A percentile compares a stretch with the other conserved stretches of the same genome.
Evolutionary conservation across 805 yeast species (phyloP).

Genomic region (Wickerhamomyces sydowiorum): DNA sequence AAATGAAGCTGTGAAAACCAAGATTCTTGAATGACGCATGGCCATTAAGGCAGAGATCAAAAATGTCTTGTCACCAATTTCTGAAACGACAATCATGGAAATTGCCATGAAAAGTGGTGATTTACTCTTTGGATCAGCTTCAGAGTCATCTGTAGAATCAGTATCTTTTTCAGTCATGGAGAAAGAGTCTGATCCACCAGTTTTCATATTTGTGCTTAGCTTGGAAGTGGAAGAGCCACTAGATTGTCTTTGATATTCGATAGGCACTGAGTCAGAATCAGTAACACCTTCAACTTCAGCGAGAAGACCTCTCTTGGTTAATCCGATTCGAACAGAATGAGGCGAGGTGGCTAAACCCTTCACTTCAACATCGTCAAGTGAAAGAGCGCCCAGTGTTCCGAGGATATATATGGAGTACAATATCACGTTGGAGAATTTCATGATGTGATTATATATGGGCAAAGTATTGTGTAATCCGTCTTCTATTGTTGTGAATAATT

Average conservation of each 20-base stretch:
- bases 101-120: conserved; percentile 68
- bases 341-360: not conserved
- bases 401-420: too few relatives aligned
- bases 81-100: conserved; percentile 92
- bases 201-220: too few relatives aligned
- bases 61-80: conserved; percentile 96
- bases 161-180: not conserved
- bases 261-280: conserved; percentile 19
- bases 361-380: not conserved
- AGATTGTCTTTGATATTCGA: conserved; percentile 16
- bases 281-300: conserved; percentile 15
- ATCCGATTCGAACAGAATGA: conserved; percentile 3
- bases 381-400: too few relatives aligned
- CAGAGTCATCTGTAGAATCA: not conserved
- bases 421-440: too few relatives aligned
- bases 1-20: conserved; percentile 88
- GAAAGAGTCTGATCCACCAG: too few relatives aligned
- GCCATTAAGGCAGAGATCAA: conserved; percentile 97
- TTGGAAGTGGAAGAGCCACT: too few relatives aligned
- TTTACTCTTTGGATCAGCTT: not conserved
- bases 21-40: conserved; percentile 78
- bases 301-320: conserved; percentile 13
- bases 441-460: too few relatives aligned
- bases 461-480: too few relatives aligned
- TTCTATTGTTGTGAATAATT: too few relatives aligned